A percentile compares a stretch with the other conserved stretches of the same genome.
Conservation (phyloP, 2,329 filamentous ascomycete species). For the Talaromyces funiculosus region DNA sequence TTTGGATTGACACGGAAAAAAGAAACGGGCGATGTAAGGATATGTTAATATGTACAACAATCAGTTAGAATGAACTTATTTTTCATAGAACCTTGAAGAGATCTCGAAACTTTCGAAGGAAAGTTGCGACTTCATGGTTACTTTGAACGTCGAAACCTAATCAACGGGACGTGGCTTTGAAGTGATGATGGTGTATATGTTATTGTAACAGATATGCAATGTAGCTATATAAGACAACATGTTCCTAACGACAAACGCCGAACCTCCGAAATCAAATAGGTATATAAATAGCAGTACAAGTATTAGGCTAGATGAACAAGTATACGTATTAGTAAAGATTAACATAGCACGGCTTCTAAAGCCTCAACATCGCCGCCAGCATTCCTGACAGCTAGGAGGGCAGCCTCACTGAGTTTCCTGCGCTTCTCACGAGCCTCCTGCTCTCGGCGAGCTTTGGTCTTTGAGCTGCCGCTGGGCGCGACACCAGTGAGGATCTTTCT, state of each 20-base stretch:
- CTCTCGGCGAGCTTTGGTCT: conserved; percentile 90
- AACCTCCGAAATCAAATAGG: conserved; percentile 8
- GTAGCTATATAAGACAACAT: not conserved
- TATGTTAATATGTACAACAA: not conserved
- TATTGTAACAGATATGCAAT: not conserved
- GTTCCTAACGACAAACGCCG: not conserved
- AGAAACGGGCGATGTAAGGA: not conserved
- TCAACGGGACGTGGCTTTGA: too few relatives aligned
- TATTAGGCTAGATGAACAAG: conserved; percentile 7
- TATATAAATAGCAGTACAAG: conserved; percentile 5
- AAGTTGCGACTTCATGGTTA: too few relatives aligned
- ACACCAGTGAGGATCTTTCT: conserved; percentile 79
- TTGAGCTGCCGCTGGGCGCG: conserved; percentile 81
- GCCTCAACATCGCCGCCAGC: conserved; percentile 44
- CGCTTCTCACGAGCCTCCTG: conserved; percentile 78
- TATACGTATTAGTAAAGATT: conserved; percentile 13
- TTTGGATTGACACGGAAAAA: not conserved
- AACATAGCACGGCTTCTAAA: conserved; percentile 37
- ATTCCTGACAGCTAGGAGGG: conserved; percentile 38
- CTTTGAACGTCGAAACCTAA: not conserved
- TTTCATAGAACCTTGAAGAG: too few relatives aligned
- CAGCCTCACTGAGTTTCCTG: conserved; percentile 40
- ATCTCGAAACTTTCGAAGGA: not conserved
- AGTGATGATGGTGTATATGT: not conserved
- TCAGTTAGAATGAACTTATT: not conserved